phyloP scores from a whole-genome alignment of 139 green algal genomes.

The Mesotaenium endlicherianum region DNA sequence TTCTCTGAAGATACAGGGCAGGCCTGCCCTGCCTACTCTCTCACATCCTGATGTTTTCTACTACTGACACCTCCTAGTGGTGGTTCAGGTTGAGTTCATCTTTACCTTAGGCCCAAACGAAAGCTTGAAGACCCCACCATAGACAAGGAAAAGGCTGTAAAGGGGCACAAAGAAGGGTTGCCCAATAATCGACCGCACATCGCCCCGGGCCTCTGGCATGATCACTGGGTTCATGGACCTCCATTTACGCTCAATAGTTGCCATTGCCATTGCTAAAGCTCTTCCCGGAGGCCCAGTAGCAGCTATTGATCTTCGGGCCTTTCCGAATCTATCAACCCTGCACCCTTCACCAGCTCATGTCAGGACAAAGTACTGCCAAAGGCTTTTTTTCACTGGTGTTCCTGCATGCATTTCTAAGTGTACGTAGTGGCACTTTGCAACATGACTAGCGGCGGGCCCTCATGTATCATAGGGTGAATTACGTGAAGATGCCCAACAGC shows the following conservation, averaged over 20 bases:
- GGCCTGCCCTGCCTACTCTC: no score
- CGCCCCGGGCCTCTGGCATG: constrained; percentile 80
- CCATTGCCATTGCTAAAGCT: constrained; percentile 55
- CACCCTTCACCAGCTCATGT: no score
- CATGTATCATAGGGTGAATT: no score
- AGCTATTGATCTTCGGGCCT: constrained; percentile 3
- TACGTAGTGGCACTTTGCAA: no score
- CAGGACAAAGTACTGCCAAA: no score
- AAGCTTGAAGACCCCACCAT: constrained; percentile 84
- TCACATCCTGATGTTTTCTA: no score
- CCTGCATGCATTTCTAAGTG: no score
- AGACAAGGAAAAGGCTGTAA: constrained; percentile 80
- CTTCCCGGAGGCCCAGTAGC: background rate
- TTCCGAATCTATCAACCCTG: constrained; percentile 19
- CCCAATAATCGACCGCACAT: constrained; percentile 87
- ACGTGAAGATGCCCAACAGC: no score
- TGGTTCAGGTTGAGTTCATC: no score
- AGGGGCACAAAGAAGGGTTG: constrained; percentile 95
- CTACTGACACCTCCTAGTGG: no score
- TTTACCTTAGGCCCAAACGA: constrained; percentile 90
- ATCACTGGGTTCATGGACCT: constrained; percentile 51
- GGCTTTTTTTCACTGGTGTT: no score
- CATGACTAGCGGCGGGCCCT: no score
- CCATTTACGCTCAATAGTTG: constrained; percentile 70
- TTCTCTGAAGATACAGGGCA: background rate